phyloP scores from a whole-genome alignment of 768 basidiomycete genomes.

The Megacollybia marginata region DNA sequence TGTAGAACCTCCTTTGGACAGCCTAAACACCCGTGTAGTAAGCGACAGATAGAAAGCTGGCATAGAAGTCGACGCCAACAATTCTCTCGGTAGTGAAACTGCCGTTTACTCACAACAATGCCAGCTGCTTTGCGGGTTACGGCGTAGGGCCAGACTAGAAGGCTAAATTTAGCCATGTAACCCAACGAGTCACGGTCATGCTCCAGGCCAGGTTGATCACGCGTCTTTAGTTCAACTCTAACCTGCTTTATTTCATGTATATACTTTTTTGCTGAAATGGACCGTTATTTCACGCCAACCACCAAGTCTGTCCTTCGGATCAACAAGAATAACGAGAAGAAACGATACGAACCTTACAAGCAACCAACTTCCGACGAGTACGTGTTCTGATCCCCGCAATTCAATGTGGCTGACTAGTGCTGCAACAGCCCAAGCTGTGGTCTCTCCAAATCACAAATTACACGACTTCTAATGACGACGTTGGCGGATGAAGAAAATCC shows the following conservation, averaged over 20 bases:
- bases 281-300: background rate
- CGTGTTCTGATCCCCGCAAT: background rate
- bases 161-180: too few species aligned
- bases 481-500: constrained; percentile 64
- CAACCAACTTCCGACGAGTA: background rate
- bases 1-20: too few species aligned
- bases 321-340: background rate
- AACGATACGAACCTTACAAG: background rate
- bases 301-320: background rate
- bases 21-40: too few species aligned
- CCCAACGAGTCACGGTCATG: too few species aligned
- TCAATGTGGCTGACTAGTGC: background rate
- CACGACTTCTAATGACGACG: constrained; percentile 52
- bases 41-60: too few species aligned
- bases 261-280: background rate
- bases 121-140: too few species aligned
- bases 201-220: too few species aligned
- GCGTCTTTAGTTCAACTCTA: too few species aligned
- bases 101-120: too few species aligned
- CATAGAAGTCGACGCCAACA: too few species aligned
- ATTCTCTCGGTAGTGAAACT: too few species aligned
- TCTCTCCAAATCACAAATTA: constrained; percentile 38
- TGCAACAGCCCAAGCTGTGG: constrained; percentile 13
- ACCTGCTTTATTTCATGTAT: background rate
- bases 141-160: too few species aligned